Evolutionary conservation across 78 protist genomes (phyloP), one percentile per base, ranked within the genome.

Genomic region (Chrysochromulina tobinii): DNA sequence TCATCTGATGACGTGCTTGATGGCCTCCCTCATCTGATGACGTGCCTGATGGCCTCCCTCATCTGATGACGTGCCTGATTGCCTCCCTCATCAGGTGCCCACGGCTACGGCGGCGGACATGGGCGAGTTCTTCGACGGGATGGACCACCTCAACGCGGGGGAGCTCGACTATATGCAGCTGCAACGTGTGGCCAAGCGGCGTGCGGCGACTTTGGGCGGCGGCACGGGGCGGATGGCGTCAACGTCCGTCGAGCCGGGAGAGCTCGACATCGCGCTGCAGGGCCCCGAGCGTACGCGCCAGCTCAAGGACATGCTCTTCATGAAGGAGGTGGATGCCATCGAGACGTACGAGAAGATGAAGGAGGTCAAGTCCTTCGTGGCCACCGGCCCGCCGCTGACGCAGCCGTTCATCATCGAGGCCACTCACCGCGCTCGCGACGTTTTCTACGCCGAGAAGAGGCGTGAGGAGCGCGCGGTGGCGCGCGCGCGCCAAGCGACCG

Each of bases 261-360:
- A 48, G 57, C 58, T 75, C 58, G 84, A 75, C 84, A 18, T 75
- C 11, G 84, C 84, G 57, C 84, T 75, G 53, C 55, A 50, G 84
- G 9, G 23, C 23, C 21, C 55, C 38, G 58, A 79, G 14, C 54
- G 57, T 2, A 50, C 57, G 64, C 87, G 64, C 15, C 87, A 79
- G 87, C 9, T 79, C 25, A 79, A 79, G 64, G 64, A 79, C 64
- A 2, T 54, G 27, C 87, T 54, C 64, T 79, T 79, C 61, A 1
- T 48, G 25, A 25, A 48, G 25, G 64, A 79, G 87, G 8, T 79
- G n/a, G 20, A 18, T 2, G n/a, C 2, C 14, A 7, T 79, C 17
- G 87, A 53, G 48, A 23, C 8, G 12, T 20, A 23, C 20, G 87
- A 79, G 61, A 18, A 20, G 50, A 0, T 1, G 15, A 79, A 79